Conservation (phyloP, 108 stramenopile genomes). For the Skeletonema tropicum region DNA sequence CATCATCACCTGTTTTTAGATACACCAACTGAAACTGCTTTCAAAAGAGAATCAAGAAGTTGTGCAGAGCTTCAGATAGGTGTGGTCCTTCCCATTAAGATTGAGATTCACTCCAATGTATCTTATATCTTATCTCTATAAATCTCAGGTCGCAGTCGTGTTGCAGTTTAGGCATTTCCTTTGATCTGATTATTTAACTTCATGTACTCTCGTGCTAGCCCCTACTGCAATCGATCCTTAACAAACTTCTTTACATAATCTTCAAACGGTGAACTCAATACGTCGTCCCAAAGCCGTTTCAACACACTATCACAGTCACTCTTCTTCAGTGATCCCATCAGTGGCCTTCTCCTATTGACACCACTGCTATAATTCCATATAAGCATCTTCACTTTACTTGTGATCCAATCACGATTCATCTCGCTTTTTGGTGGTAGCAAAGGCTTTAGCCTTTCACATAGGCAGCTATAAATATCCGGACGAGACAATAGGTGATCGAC, state of each 20-base stretch:
- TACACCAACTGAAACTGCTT: no score
- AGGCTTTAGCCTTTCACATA: constrained; percentile 22
- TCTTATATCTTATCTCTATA: no score
- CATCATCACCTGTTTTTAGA: no score
- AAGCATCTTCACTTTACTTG: constrained; percentile 54
- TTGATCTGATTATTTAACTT: no score
- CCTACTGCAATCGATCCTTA: constrained; percentile 21
- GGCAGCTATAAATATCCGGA: constrained; percentile 1
- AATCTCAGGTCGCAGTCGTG: no score
- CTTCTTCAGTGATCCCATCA: constrained; percentile 16
- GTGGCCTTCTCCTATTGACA: constrained; percentile 60
- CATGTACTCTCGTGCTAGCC: no score
- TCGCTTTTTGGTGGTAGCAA: not conserved
- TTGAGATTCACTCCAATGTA: no score
- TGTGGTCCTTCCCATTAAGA: no score
- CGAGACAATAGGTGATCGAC: constrained; percentile 55
- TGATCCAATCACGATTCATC: constrained; percentile 37
- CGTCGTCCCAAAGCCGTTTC: constrained; percentile 40
- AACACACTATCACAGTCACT: constrained; percentile 14
- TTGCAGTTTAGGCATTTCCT: no score
- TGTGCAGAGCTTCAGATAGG: no score
- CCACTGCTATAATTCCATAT: constrained; percentile 86
- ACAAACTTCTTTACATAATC: constrained; percentile 47
- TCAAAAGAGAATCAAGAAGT: no score
- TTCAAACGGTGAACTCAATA: constrained; percentile 37